phyloP scores from a whole-genome alignment of 192 early-diverging fungal species.

The Irineochytrium annulatum region DNA sequence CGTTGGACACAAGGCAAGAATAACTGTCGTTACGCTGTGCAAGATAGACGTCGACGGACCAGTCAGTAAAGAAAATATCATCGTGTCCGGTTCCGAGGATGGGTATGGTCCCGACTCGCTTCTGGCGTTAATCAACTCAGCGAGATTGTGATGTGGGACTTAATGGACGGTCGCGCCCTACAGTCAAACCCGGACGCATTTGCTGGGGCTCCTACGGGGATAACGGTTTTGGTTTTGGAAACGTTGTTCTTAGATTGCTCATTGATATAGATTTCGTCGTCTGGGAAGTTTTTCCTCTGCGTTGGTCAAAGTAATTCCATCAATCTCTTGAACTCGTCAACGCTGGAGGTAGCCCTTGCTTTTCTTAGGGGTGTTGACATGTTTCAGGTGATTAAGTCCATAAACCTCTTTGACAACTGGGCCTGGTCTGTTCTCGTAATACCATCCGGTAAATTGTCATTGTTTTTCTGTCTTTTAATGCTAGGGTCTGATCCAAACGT shows the following conservation, averaged over 20 bases:
- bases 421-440: neutral
- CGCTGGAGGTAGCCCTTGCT: constrained; percentile 23
- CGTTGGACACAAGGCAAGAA: constrained; percentile 18
- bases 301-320: constrained; percentile 19
- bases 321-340: constrained; percentile 24
- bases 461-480: neutral
- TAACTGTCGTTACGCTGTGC: constrained; percentile 16
- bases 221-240: constrained; percentile 16
- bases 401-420: neutral
- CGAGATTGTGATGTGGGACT: constrained; percentile 44
- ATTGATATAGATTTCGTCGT: constrained; percentile 26
- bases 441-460: neutral
- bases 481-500: neutral
- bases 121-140: constrained; percentile 13
- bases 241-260: neutral
- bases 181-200: constrained; percentile 24
- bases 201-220: constrained; percentile 11
- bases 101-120: constrained; percentile 7
- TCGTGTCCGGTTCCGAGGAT: constrained; percentile 25
- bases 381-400: neutral
- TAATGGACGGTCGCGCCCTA: constrained; percentile 41
- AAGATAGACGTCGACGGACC: constrained; percentile 28
- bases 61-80: constrained; percentile 17
- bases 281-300: constrained; percentile 30
- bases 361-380: neutral